Conservation (phyloP, 176 grass and related monocot genomes). For the Areca catechu region DNA sequence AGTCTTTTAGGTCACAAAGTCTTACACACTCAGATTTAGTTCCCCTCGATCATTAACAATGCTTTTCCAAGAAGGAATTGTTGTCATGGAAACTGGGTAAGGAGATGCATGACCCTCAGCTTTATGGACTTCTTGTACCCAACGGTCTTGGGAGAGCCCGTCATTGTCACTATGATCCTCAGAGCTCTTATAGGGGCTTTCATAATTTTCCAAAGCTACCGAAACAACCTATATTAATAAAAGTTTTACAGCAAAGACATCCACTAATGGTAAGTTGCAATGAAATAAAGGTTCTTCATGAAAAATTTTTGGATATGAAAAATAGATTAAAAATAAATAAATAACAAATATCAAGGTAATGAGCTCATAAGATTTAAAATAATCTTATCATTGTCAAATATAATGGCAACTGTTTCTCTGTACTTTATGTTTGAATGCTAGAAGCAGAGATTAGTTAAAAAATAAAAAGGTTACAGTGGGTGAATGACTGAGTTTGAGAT, state of each 20-base stretch:
- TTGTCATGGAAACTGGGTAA: constrained; percentile 33
- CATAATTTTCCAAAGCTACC: constrained; percentile 80
- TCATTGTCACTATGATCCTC: constrained; percentile 28
- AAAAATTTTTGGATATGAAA: too few species aligned
- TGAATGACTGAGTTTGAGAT: too few species aligned
- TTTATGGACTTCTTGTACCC: constrained; percentile 69
- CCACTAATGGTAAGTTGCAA: too few species aligned
- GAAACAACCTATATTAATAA: constrained; percentile 54
- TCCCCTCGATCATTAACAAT: constrained; percentile 34
- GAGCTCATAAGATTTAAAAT: too few species aligned
- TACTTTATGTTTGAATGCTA: too few species aligned
- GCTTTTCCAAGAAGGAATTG: constrained; percentile 78
- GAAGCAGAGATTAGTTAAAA: too few species aligned
- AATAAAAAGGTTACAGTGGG: too few species aligned
- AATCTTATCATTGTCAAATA: too few species aligned
- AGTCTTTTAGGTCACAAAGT: neutral
- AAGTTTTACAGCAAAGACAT: neutral
- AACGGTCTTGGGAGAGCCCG: constrained; percentile 29
- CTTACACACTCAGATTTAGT: constrained; percentile 30
- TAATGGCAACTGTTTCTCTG: too few species aligned
- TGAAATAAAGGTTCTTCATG: too few species aligned
- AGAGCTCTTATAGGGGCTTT: constrained; percentile 54
- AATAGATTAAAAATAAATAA: too few species aligned
- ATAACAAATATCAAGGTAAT: too few species aligned
- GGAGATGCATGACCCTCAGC: constrained; percentile 47